A percentile compares a stretch with the other conserved stretches of the same genome.
These are phyloP conservation scores for Styphnolobium japonicum DNA, from an alignment of 306 rosid species.

Conservation along the genomic window DNA sequence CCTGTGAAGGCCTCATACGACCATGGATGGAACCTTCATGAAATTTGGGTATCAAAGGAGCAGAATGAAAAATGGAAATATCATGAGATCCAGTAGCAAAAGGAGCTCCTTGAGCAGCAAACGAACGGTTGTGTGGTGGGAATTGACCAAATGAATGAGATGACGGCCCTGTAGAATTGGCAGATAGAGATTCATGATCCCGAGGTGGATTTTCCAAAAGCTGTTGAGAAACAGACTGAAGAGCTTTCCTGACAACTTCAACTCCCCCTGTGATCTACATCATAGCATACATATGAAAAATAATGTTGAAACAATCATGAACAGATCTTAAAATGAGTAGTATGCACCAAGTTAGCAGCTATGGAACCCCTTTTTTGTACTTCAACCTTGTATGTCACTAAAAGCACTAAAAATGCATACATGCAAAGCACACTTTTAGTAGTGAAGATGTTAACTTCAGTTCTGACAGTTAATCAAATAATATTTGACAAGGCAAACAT, in stretches of 20 bases:
- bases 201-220: slow-evolving; percentile 69
- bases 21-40: slow-evolving; percentile 66
- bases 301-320: slow-evolving; percentile 3
- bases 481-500: background rate
- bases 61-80: slow-evolving; percentile 43
- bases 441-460: background rate
- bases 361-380: background rate
- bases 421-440: background rate
- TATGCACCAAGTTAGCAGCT: slow-evolving; percentile 12
- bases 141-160: slow-evolving; percentile 52
- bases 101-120: slow-evolving; percentile 45
- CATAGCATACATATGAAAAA: slow-evolving; percentile 14
- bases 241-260: slow-evolving; percentile 80
- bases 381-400: background rate
- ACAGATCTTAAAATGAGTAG: background rate
- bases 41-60: slow-evolving; percentile 49
- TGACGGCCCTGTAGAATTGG: slow-evolving; percentile 46
- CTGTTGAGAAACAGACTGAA: slow-evolving; percentile 66
- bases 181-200: slow-evolving; percentile 46
- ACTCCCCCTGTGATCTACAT: slow-evolving; percentile 78
- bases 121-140: slow-evolving; percentile 44
- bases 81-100: slow-evolving; percentile 54
- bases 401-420: background rate
- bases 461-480: background rate
- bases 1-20: slow-evolving; percentile 58